These are phyloP conservation scores for Curvularia verruculosa DNA, from an alignment of 2,329 filamentous ascomycete genomes.

Conservation along the genomic window DNA sequence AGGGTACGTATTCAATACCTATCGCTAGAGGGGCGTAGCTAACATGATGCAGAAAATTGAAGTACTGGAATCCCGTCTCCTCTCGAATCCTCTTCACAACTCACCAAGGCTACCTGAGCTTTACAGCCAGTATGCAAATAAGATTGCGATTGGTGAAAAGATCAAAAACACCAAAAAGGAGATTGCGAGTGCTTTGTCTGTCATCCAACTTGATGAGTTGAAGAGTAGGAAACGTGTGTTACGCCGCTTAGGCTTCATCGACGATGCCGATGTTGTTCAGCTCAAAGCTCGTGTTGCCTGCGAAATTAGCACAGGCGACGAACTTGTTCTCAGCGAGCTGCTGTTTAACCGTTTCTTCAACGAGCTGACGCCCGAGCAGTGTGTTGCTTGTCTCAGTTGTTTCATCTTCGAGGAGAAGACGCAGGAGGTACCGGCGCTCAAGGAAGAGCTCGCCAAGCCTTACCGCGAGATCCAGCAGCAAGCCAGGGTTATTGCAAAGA, in stretches of 20 bases:
- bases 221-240: slow-evolving; percentile 96
- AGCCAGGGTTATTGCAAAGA: slow-evolving; percentile 86
- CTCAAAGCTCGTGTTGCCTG: slow-evolving; percentile 97
- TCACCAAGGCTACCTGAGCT: slow-evolving; percentile 82
- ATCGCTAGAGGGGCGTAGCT: slow-evolving; percentile 4
- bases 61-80: slow-evolving; percentile 85
- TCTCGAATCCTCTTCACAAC: slow-evolving; percentile 89
- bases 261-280: slow-evolving; percentile 92
- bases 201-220: slow-evolving; percentile 92
- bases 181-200: slow-evolving; percentile 81
- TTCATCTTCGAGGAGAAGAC: slow-evolving; percentile 99
- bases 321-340: slow-evolving; percentile 88
- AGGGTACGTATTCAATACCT: slow-evolving; percentile 53
- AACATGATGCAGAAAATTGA: slow-evolving; percentile 79
- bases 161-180: slow-evolving; percentile 90
- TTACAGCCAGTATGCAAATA: slow-evolving; percentile 84
- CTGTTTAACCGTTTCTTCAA: slow-evolving; percentile 99
- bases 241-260: slow-evolving; percentile 92
- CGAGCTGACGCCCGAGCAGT: slow-evolving; percentile 85
- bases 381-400: slow-evolving; percentile 83
- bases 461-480: slow-evolving; percentile 86
- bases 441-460: slow-evolving; percentile 85
- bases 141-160: slow-evolving; percentile 75
- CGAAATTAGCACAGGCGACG: slow-evolving; percentile 96
- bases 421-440: slow-evolving; percentile 71